Conservation (phyloP, 2,329 filamentous ascomycete species). For the Teratosphaeria gauchensis region DNA sequence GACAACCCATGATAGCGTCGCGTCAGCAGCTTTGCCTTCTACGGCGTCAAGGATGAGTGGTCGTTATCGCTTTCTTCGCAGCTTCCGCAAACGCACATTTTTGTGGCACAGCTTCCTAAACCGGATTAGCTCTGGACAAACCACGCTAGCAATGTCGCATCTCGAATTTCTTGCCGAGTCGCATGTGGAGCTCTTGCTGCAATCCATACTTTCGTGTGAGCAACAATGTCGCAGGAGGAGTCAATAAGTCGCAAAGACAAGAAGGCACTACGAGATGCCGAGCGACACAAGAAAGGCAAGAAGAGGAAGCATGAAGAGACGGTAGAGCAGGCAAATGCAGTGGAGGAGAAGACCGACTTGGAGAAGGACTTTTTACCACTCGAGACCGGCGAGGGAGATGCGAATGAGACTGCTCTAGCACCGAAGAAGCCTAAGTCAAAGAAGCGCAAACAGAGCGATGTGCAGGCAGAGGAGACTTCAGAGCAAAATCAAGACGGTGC, state of each 20-base stretch:
- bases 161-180: neutral
- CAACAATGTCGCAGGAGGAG: slow-evolving; percentile 20
- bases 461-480: neutral
- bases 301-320: slow-evolving; percentile 24
- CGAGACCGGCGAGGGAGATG: slow-evolving; percentile 6
- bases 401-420: neutral
- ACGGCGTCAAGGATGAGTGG: neutral
- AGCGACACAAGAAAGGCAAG: slow-evolving; percentile 24
- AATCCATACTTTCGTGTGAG: neutral
- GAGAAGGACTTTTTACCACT: slow-evolving; percentile 10
- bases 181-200: neutral
- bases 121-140: neutral
- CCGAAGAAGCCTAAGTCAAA: slow-evolving; percentile 13
- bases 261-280: slow-evolving; percentile 27
- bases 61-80: neutral
- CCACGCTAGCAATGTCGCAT: neutral
- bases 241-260: slow-evolving; percentile 24
- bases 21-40: neutral
- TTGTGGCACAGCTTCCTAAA: neutral
- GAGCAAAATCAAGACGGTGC: neutral
- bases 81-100: neutral
- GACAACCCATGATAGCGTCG: neutral
- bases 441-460: slow-evolving; percentile 12
- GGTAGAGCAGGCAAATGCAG: slow-evolving; percentile 7
- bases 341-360: slow-evolving; percentile 13